phyloP scores from a whole-genome alignment of 2,329 filamentous ascomycete genomes.

The Ophiostoma tasmaniense region DNA sequence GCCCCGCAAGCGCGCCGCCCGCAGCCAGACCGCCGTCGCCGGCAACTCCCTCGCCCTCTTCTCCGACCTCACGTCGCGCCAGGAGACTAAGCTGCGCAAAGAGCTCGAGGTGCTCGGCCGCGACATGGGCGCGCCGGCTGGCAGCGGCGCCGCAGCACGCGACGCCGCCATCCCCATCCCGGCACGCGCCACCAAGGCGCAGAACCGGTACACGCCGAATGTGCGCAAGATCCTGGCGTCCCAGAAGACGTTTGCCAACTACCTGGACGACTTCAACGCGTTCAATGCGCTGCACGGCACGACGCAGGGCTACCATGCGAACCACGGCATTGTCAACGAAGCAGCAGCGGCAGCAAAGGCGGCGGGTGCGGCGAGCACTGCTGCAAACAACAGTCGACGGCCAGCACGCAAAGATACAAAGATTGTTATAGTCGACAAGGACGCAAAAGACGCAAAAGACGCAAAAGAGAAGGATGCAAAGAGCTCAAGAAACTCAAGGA shows the following conservation, averaged over 20 bases:
- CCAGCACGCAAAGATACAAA: constrained; percentile 12
- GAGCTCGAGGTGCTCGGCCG: constrained; percentile 75
- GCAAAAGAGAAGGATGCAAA: background rate
- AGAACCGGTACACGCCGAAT: constrained; percentile 55
- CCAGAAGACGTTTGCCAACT: constrained; percentile 76
- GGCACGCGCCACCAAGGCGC: constrained; percentile 38
- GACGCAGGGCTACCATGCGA: constrained; percentile 24
- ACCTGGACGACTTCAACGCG: constrained; percentile 71
- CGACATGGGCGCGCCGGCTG: constrained; percentile 50
- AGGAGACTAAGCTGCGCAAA: constrained; percentile 71
- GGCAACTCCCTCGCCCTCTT: constrained; percentile 13
- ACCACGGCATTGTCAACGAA: constrained; percentile 16
- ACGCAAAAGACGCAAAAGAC: background rate
- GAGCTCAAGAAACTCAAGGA: background rate
- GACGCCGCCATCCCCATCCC: constrained; percentile 66
- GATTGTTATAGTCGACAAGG: background rate
- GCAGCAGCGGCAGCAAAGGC: constrained; percentile 7
- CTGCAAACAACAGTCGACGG: constrained; percentile 3
- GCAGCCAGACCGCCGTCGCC: constrained; percentile 38
- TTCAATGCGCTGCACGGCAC: constrained; percentile 39
- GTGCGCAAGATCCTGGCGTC: constrained; percentile 71
- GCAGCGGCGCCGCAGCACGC: constrained; percentile 25
- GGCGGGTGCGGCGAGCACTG: background rate
- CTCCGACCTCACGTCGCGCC: constrained; percentile 64
- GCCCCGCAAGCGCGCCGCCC: constrained; percentile 57